These are phyloP conservation scores for Mollisiaceae sp. DNA, from an alignment of 2,329 filamentous ascomycete genomes.

Conservation along the genomic window DNA sequence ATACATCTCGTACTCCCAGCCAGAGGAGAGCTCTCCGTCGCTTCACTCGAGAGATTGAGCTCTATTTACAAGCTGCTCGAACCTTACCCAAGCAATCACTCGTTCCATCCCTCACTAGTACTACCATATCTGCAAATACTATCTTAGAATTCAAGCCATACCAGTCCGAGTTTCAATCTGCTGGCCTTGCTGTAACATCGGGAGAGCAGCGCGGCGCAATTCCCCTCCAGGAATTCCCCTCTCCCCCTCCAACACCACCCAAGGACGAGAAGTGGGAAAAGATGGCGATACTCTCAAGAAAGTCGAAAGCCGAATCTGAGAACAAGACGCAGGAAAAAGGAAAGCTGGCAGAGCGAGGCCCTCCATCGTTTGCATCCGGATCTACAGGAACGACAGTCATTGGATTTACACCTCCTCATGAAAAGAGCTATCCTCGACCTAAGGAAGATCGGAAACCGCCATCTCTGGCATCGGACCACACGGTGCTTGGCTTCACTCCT, in stretches of 20 bases:
- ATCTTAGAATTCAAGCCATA: slow-evolving; percentile 59
- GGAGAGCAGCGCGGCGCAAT: slow-evolving; percentile 46
- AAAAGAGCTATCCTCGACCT: slow-evolving; percentile 24
- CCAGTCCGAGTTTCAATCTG: slow-evolving; percentile 56
- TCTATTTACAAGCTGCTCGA: slow-evolving; percentile 48
- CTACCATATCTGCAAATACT: slow-evolving; percentile 51
- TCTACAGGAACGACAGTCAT: slow-evolving; percentile 33
- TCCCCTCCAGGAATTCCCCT: slow-evolving; percentile 10
- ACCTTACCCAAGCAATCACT: slow-evolving; percentile 47
- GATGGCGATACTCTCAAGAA: slow-evolving; percentile 12
- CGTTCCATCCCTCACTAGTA: slow-evolving; percentile 32
- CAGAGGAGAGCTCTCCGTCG: slow-evolving; percentile 49
- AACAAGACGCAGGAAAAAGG: slow-evolving; percentile 7
- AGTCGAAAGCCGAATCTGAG: slow-evolving; percentile 2
- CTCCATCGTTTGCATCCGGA: slow-evolving; percentile 31
- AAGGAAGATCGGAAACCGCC: slow-evolving; percentile 10
- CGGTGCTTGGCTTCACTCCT: slow-evolving; percentile 34
- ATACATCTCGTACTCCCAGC: slow-evolving; percentile 49
- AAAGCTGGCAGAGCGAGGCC: slow-evolving; percentile 3
- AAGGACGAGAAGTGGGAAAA: slow-evolving; percentile 28
- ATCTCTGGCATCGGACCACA: slow-evolving; percentile 23
- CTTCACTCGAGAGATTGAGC: slow-evolving; percentile 49
- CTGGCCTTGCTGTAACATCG: slow-evolving; percentile 62
- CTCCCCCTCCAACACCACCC: slow-evolving; percentile 25
- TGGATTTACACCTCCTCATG: slow-evolving; percentile 30